Conservation (phyloP, 2,329 filamentous ascomycete species). For the Verticillium dahliae region DNA sequence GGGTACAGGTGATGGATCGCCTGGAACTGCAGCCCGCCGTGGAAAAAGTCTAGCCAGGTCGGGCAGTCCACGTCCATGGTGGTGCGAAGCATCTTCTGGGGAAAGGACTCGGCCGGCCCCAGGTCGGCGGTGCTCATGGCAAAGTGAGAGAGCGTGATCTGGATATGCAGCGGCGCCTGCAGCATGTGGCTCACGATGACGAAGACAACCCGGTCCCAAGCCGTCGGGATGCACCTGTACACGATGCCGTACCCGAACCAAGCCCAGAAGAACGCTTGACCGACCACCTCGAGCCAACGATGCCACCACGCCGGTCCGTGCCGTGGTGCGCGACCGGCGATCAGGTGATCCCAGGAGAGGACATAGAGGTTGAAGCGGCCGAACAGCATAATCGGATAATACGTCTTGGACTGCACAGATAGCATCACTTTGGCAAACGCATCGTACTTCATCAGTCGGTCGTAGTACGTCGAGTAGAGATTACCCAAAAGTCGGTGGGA, state of each 20-base stretch:
- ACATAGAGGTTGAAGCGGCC: conserved; percentile 84
- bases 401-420: conserved; percentile 71
- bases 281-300: conserved; percentile 69
- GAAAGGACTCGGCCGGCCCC: conserved; percentile 77
- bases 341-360: conserved; percentile 72
- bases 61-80: conserved; percentile 93
- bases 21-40: conserved; percentile 85
- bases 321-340: conserved; percentile 62
- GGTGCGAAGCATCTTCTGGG: conserved; percentile 84
- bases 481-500: conserved; percentile 72
- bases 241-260: conserved; percentile 82
- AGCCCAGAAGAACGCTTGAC: conserved; percentile 75
- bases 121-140: conserved; percentile 88
- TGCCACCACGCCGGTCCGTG: conserved; percentile 80
- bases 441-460: conserved; percentile 73
- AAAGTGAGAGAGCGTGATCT: conserved; percentile 89
- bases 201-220: conserved; percentile 64
- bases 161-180: conserved; percentile 76
- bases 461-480: conserved; percentile 76
- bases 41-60: conserved; percentile 81
- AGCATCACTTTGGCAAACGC: conserved; percentile 63
- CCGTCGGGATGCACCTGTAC: conserved; percentile 65
- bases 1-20: conserved; percentile 83
- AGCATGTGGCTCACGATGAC: conserved; percentile 75
- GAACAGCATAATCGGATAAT: conserved; percentile 74